Base-by-base conservation (phyloP, 768 basidiomycete species). In the Serendipita vermifera region DNA sequence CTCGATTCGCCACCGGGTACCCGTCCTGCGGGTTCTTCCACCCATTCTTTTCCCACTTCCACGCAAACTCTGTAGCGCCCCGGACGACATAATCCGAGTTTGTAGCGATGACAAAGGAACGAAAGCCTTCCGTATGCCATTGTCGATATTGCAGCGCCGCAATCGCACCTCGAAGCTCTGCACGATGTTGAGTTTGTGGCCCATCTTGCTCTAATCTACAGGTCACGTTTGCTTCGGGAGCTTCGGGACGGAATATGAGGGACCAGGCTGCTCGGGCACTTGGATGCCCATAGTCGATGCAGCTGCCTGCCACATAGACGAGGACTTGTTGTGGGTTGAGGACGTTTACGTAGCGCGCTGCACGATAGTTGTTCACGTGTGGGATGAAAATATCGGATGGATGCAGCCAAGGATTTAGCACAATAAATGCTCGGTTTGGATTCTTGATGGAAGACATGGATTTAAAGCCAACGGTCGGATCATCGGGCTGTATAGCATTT, bases 21-120 rank as follows among this genome's bases (percentile, higher is more conserved):
- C 27, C 33, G 3, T 38, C 54, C 29, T 33, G 14, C 6, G 54
- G 29, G 15, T 33, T 55, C 26, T 17, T 55, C 54, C 54, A 55
- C 5, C 54, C 54, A 55, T 55, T 33, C 54, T 55, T 33, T 33
- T 17, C 32, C 54, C 54, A 55, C 17, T 33, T 33, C 54, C 54
- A 33, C 15, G 33, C 54, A 15, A 27, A 38, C 20, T 38, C 54
- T 5, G 32, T 33, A 27, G 29, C 54, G 13, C 54, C 54, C 33
- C 29, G 20, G n/a, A 54, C 51, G 13, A 54, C 51, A 33, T 54
- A 54, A 15, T 54, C 51, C 14, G 51, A 54, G 27, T 54, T 38
- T 13, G 24, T 27, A 7, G 51, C 51, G 27, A 54, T 26, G n/a
- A 54, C 51, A 22, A 54, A 6, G 22, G 22, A 9, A 9, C 27